Evolutionary conservation across 2,329 filamentous ascomycete genomes (phyloP), one percentile per base, ranked within the genome.

Genomic region (Colletotrichum sublineola): DNA sequence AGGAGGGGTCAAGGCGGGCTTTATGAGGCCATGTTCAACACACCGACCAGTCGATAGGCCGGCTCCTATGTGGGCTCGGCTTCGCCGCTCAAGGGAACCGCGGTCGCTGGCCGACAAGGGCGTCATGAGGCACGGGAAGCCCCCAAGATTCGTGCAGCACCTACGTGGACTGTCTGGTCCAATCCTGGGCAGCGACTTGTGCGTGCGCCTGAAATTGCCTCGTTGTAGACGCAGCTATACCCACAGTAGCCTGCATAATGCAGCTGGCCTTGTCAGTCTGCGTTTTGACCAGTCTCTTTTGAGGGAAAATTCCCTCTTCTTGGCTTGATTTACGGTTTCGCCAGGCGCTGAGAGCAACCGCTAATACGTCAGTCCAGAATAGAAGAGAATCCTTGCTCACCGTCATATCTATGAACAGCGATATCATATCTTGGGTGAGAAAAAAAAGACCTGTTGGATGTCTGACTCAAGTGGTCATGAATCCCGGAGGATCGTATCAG

Each of bases 191-290:
- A 48, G 60, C 29, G 20, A 44, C 66, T 60, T 33, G 66, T 31
- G 46, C 68, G 52, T 61, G 33, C 58, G 33, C 67, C 55, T 38
- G 64, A 62, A 50, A 55, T 42, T 44, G 6, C 55, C 58, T 61
- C 20, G 40, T 61, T 56, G 55, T 24, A 60, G 70, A 70, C 48
- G 55, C 60, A 62, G 55, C 60, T 38, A 65, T 56, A 69, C 42
- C 70, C 60, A 70, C 60, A 65, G 48, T 38, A 60, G 70, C 66
- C 48, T 73, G 66, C 70, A 73, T 65, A n/a, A 55, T 73, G 60
- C 70, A 65, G 70, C 46, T 64, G 61, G 60, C 18, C 60, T 24
- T 42, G 55, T 57, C 66, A 55, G 55, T 73, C 61, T 63, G 70
- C 48, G 24, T 64, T 20, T 7, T 56, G 5, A 56, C 53, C 65